phyloP scores from a whole-genome alignment of 768 basidiomycete genomes.

The Boletus fagicola region DNA sequence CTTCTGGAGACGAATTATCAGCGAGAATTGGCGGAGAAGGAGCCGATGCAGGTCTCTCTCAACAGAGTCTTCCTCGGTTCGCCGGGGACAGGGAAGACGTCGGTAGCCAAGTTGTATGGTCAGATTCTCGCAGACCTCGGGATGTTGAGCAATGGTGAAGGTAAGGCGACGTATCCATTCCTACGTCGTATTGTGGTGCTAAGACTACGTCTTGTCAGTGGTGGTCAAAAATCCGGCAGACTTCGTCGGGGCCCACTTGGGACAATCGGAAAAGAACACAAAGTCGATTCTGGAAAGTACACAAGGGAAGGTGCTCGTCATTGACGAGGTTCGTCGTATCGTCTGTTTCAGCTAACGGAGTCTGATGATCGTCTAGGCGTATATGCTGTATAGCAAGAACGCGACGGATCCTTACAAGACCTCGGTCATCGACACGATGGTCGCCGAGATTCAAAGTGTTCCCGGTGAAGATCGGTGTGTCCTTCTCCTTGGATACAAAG shows the following conservation, averaged over 20 bases:
- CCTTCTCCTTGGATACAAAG: conserved; percentile 62
- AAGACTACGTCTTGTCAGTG: conserved; percentile 37
- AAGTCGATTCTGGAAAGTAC: conserved; percentile 60
- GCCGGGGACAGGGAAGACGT: conserved; percentile 73
- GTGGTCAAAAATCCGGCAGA: conserved; percentile 68
- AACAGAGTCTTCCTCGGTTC: conserved; percentile 68
- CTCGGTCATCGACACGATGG: conserved; percentile 71
- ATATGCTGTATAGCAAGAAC: conserved; percentile 56
- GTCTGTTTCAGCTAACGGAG: neutral
- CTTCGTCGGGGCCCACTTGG: conserved; percentile 57
- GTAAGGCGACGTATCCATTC: conserved; percentile 32
- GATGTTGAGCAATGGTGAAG: conserved; percentile 71
- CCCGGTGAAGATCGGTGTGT: conserved; percentile 73
- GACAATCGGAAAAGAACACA: conserved; percentile 62
- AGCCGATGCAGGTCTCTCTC: conserved; percentile 52
- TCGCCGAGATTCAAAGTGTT: conserved; percentile 68
- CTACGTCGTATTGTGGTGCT: neutral
- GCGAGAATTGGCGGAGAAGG: conserved; percentile 55
- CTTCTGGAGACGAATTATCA: conserved; percentile 54
- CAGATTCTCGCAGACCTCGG: conserved; percentile 60
- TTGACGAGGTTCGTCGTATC: conserved; percentile 54
- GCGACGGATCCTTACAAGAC: conserved; percentile 55
- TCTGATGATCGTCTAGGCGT: conserved; percentile 46
- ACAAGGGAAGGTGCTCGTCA: conserved; percentile 66
- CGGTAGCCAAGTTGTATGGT: conserved; percentile 68